These are phyloP conservation scores for Suillus alpinus DNA, from an alignment of 768 basidiomycete genomes.

Conservation along the genomic window DNA sequence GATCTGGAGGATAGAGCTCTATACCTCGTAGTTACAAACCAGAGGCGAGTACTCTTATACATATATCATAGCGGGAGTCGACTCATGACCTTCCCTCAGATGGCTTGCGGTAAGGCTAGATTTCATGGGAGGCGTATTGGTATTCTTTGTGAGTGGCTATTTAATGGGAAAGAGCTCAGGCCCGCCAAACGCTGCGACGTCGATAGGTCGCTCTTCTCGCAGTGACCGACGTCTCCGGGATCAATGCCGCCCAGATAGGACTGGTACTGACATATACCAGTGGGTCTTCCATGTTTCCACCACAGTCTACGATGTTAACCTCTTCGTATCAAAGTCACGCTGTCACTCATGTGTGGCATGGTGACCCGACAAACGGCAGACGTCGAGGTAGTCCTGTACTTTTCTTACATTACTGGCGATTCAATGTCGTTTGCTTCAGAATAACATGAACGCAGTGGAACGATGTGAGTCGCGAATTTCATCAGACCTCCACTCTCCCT, in stretches of 20 bases:
- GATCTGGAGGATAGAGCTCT: constrained; percentile 76
- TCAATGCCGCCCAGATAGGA: constrained; percentile 68
- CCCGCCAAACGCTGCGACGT: background rate
- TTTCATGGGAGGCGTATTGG: constrained; percentile 58
- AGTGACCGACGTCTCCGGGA: constrained; percentile 51
- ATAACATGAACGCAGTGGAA: constrained; percentile 67
- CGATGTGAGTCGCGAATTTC: constrained; percentile 34
- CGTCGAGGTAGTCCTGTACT: constrained; percentile 45
- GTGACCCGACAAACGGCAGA: constrained; percentile 61
- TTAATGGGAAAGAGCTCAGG: background rate
- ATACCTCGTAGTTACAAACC: constrained; percentile 62
- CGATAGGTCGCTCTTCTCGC: constrained; percentile 63
- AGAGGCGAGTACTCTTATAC: constrained; percentile 39
- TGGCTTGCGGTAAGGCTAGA: constrained; percentile 75
- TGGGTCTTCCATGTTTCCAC: constrained; percentile 20
- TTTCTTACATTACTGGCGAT: background rate
- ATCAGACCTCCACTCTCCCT: background rate
- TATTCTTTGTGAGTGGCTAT: constrained; percentile 43
- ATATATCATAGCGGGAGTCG: background rate
- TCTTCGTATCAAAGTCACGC: constrained; percentile 34
- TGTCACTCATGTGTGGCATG: constrained; percentile 52
- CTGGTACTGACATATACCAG: constrained; percentile 70
- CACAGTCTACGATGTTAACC: constrained; percentile 1
- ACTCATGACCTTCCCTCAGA: constrained; percentile 22
- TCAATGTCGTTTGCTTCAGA: constrained; percentile 30